A percentile compares a stretch with the other conserved stretches of the same genome.
Conservation (phyloP, 805 yeast species). For the Ogataea trehaloabstinens region DNA sequence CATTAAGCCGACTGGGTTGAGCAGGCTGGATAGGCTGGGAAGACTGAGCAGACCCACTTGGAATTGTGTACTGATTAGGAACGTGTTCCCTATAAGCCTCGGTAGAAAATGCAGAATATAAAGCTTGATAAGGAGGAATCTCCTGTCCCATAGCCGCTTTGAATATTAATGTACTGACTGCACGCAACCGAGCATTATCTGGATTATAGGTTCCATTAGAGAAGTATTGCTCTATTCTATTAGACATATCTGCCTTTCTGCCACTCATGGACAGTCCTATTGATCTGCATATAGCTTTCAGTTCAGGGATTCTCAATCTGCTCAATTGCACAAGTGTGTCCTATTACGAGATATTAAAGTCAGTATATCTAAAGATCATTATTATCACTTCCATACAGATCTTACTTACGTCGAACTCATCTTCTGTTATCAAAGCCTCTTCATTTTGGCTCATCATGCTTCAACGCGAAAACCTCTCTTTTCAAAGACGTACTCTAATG, state of each 20-base stretch:
- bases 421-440: constrained; percentile 15
- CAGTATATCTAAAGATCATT: not conserved
- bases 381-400: not conserved
- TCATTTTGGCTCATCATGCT: constrained; percentile 13
- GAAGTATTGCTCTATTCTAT: constrained; percentile 48
- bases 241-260: constrained; percentile 57
- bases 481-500: too few relatives aligned
- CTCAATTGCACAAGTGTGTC: constrained; percentile 32
- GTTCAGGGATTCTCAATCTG: constrained; percentile 46
- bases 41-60: not conserved
- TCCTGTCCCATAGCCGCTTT: constrained; percentile 32
- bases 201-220: constrained; percentile 37
- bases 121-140: constrained; percentile 37
- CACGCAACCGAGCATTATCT: constrained; percentile 42
- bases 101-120: constrained; percentile 19
- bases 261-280: constrained; percentile 53
- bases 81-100: constrained; percentile 24
- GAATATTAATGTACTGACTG: constrained; percentile 43
- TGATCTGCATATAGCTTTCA: constrained; percentile 52
- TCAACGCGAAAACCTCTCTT: too few relatives aligned
- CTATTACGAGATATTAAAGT: constrained; percentile 5
- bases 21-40: not conserved
- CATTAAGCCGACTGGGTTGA: not conserved
- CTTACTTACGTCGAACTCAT: constrained; percentile 15
- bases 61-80: constrained; percentile 20